Conservation (phyloP, 305 asterid species). For the Ilex paraguariensis region DNA sequence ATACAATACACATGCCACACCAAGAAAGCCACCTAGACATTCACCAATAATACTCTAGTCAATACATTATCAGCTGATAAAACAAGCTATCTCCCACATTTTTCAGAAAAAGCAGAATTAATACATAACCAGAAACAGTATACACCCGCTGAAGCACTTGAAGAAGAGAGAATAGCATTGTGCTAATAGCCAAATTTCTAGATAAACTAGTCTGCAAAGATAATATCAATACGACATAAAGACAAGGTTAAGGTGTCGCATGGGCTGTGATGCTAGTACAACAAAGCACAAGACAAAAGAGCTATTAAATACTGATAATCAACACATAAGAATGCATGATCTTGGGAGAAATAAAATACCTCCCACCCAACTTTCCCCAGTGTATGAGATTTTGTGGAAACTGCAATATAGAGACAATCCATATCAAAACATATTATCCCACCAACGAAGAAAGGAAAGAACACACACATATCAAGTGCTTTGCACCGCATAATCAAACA, state of each 20-base stretch:
- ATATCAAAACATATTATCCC: not conserved
- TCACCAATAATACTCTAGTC: not conserved
- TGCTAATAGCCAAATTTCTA: slow-evolving; percentile 29
- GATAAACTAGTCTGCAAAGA: slow-evolving; percentile 19
- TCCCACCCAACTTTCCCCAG: slow-evolving; percentile 13
- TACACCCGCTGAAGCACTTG: slow-evolving; percentile 53
- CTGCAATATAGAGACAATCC: slow-evolving; percentile 19
- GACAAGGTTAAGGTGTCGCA: too few relatives aligned
- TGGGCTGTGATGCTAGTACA: not conserved
- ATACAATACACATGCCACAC: slow-evolving; percentile 51
- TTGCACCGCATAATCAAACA: too few relatives aligned
- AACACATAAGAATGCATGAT: slow-evolving; percentile 4
- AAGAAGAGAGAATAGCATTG: slow-evolving; percentile 35
- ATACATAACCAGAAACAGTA: slow-evolving; percentile 1
- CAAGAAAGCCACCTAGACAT: slow-evolving; percentile 41
- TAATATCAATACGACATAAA: slow-evolving; percentile 9
- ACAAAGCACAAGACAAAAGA: slow-evolving; percentile 3
- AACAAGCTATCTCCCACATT: not conserved
- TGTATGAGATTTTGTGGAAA: slow-evolving; percentile 19
- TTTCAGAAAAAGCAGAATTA: not conserved
- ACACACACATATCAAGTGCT: too few relatives aligned
- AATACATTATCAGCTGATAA: not conserved
- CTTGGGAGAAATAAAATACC: slow-evolving; percentile 25
- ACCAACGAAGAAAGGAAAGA: too few relatives aligned
- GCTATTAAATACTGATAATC: slow-evolving; percentile 1